Conservation (phyloP, 306 rosid genomes). For the Mimosa bimucronata region DNA sequence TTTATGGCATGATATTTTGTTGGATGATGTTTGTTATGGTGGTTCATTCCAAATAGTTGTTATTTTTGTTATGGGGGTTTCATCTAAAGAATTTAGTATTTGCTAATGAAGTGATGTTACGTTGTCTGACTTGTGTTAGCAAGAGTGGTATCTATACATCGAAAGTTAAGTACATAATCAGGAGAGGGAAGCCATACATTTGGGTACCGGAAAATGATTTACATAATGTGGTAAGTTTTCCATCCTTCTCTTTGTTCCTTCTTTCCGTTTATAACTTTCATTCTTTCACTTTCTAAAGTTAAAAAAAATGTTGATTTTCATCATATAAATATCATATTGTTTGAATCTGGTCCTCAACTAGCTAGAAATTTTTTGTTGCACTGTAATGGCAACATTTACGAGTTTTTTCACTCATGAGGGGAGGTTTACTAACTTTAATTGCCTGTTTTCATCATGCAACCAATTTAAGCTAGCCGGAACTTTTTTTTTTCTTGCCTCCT, state of each 20-base stretch:
- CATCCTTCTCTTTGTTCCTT: neutral
- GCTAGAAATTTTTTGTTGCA: neutral
- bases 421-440: neutral
- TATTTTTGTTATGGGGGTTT: no score
- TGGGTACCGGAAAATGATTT: slow-evolving; percentile 87
- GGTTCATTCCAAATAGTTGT: no score
- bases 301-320: slow-evolving; percentile 17
- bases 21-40: neutral
- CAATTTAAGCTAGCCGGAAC: no score
- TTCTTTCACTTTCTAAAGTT: slow-evolving; percentile 5
- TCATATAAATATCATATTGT: slow-evolving; percentile 5
- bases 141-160: slow-evolving; percentile 70
- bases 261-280: neutral
- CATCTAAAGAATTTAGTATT: no score
- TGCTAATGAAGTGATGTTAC: slow-evolving; percentile 25
- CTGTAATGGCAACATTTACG: neutral
- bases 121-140: slow-evolving; percentile 56
- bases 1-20: neutral
- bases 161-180: slow-evolving; percentile 72
- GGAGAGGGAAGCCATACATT: slow-evolving; percentile 79
- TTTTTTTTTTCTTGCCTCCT: no score
- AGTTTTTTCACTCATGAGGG: neutral
- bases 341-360: slow-evolving; percentile 1
- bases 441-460: no score
- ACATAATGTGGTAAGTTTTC: slow-evolving; percentile 76